Conservation (phyloP, 2,329 filamentous ascomycete species). For the Magnaporthiopsis incrustans region DNA sequence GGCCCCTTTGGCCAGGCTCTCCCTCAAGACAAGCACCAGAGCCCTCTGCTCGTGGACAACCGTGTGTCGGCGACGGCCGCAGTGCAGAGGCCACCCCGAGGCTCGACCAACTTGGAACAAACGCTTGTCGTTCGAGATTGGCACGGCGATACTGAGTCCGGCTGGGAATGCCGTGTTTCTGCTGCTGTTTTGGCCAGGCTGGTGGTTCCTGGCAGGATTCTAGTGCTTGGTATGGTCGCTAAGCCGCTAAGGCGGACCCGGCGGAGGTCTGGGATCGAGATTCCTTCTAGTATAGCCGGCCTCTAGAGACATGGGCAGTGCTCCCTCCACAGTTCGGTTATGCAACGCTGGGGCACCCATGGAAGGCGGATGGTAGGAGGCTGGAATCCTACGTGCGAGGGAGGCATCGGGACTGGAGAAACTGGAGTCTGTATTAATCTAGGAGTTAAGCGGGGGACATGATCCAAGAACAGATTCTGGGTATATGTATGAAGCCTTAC, state of each 20-base stretch:
- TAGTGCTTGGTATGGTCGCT: slow-evolving; percentile 23
- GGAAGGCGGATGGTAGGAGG: too few relatives aligned
- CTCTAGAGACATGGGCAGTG: too few relatives aligned
- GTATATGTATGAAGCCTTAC: not conserved
- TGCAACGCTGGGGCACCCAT: too few relatives aligned
- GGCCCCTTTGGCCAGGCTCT: not conserved
- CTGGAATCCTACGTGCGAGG: too few relatives aligned
- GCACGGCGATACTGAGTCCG: slow-evolving; percentile 40
- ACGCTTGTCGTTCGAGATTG: slow-evolving; percentile 35
- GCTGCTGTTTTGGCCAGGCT: slow-evolving; percentile 50
- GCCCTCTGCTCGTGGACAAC: not conserved
- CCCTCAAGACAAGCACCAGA: not conserved
- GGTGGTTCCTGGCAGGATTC: slow-evolving; percentile 37
- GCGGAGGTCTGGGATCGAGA: too few relatives aligned
- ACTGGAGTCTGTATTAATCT: too few relatives aligned
- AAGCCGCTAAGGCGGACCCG: not conserved
- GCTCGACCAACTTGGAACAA: not conserved
- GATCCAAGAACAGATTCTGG: not conserved
- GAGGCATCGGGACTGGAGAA: too few relatives aligned
- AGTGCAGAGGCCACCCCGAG: not conserved
- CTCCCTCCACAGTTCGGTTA: too few relatives aligned
- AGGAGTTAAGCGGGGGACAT: too few relatives aligned
- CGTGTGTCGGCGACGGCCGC: not conserved
- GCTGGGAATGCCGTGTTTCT: slow-evolving; percentile 40
- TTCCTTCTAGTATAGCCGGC: too few relatives aligned